A percentile compares a stretch with the other conserved stretches of the same genome.
Conservation (phyloP, 140 eudicot species). For the Ambrosia hybrid region DNA sequence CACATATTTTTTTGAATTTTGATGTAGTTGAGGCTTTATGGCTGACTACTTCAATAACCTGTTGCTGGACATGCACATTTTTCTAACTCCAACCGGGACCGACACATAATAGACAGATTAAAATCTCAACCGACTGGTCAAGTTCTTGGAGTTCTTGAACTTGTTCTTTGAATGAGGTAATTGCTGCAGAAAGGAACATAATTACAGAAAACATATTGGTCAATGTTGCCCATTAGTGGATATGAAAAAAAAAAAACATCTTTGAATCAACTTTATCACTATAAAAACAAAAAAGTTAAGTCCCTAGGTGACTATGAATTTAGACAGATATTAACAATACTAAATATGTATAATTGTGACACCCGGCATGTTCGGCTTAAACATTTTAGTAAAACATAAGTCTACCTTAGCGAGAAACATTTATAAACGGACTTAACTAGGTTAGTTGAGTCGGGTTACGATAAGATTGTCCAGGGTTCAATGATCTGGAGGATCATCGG, state of each 20-base stretch:
- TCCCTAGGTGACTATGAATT: neutral
- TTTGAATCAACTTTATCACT: neutral
- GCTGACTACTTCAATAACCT: conserved; percentile 77
- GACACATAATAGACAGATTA: conserved; percentile 80
- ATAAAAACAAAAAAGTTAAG: neutral
- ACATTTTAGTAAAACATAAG: too few relatives aligned
- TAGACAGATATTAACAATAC: too few relatives aligned
- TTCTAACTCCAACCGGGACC: conserved; percentile 99
- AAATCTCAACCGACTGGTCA: conserved; percentile 75
- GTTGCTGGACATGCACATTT: conserved; percentile 99
- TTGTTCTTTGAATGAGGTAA: conserved; percentile 77
- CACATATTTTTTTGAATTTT: conserved; percentile 90
- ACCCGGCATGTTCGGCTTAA: too few relatives aligned
- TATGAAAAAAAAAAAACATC: neutral
- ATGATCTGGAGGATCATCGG: too few relatives aligned
- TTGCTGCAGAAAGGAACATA: conserved; percentile 48
- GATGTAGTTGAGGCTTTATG: conserved; percentile 81
- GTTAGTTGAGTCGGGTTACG: too few relatives aligned
- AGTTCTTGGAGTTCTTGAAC: conserved; percentile 71
- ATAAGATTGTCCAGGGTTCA: too few relatives aligned
- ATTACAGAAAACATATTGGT: neutral
- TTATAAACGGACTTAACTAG: too few relatives aligned
- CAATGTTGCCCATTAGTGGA: neutral
- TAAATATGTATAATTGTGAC: too few relatives aligned
- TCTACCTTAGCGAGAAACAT: too few relatives aligned